Base-by-base conservation (phyloP, 176 grass and related monocot genomes). In the Carex myosuroides region DNA sequence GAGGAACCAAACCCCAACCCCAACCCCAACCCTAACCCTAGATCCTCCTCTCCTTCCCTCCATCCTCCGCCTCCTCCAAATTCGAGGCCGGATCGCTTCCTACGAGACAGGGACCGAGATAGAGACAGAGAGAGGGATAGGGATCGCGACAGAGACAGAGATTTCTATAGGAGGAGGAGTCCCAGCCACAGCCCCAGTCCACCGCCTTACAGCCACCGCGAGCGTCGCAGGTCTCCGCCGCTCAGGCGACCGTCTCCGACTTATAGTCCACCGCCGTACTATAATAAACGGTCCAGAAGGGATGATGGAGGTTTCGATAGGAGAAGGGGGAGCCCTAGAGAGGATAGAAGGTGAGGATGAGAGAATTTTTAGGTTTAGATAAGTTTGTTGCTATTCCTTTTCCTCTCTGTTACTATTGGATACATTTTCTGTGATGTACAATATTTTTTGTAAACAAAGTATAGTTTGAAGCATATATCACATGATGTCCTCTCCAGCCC, bases 241-340 rank as follows among this genome's bases (percentile, higher is more conserved):
- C 89, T 90, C 33, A 88, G 96, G 65, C 93, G 91, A 37, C 87
- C 90, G 5, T 94, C 93, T 62, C 91, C 91, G 63, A 83, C 16
- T 83, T 68, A 83, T 67, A 83, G 80, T 53, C 90, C 68, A 1
- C 66, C 91, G 0, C 91, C 90, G 58, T 83, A 81, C 21, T 64
- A 16, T 10, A 83, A 83, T 69, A 99, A 99, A 85, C 79, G 97
- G 48, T 91, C 97, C 9, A 60, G 97, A 60, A 65, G 91, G 87
- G 96, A 98, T 37, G 93, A 92, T 1, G 90, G 90, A 30, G 88
- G 97, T 16, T 96, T 95, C 32, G 97, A 94, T 84, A 87, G 93
- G 81, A 91, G 97, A 16, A 89, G 95, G 20, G 91, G 92, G 21
- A 90, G 94, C 13, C 80, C 92, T 33, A 91, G 92, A 85, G 93